phyloP scores from a whole-genome alignment of 1,284 basidiomycete species.

The Erythrobasidium hasegawianum region DNA sequence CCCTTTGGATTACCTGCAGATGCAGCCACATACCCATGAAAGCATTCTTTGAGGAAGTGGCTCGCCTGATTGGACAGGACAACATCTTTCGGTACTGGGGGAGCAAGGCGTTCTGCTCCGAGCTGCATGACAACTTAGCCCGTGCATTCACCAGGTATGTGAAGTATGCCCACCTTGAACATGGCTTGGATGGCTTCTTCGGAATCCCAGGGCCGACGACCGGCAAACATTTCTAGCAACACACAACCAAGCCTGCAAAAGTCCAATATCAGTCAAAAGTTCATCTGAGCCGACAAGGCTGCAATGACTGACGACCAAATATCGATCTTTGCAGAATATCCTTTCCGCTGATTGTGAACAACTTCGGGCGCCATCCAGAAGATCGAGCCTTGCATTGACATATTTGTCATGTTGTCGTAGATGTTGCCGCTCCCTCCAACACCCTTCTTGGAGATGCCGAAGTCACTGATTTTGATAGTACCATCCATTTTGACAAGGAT shows the following conservation, averaged over 20 bases:
- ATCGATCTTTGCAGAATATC: constrained; percentile 94
- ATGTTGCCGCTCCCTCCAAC: constrained; percentile 63
- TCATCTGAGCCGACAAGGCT: too few relatives aligned
- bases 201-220: constrained; percentile 85
- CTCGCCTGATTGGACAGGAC: constrained; percentile 68
- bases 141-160: too few relatives aligned
- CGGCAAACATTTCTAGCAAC: constrained; percentile 96
- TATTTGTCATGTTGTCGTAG: constrained; percentile 70
- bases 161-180: constrained; percentile 65
- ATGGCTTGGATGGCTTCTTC: constrained; percentile 87
- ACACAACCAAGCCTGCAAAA: constrained; percentile 81
- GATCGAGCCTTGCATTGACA: constrained; percentile 85
- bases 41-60: constrained; percentile 84
- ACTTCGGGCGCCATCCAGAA: constrained; percentile 99
- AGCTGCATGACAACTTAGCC: constrained; percentile 55
- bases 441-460: constrained; percentile 79
- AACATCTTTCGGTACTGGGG: constrained; percentile 82
- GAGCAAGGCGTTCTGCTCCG: constrained; percentile 73
- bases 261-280: too few relatives aligned
- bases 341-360: constrained; percentile 66
- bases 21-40: constrained; percentile 87
- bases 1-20: too few relatives aligned
- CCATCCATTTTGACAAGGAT: constrained; percentile 92
- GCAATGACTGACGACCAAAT: constrained; percentile 75
- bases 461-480: constrained; percentile 96